Conservation (phyloP, 192 early-diverging fungal genomes). For the Coemansia sp. region DNA sequence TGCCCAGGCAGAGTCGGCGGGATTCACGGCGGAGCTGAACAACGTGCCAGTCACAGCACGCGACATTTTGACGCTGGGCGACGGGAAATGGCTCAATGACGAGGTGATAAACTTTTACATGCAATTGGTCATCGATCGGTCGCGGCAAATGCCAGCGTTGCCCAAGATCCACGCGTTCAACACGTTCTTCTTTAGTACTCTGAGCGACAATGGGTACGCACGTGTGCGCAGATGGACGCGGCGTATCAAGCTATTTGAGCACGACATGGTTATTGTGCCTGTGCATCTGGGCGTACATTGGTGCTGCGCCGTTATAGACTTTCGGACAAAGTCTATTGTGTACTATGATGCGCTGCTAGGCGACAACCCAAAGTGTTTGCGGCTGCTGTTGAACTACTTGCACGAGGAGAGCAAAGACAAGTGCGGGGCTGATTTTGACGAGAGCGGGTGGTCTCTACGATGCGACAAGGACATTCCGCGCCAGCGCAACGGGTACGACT, state of each 20-base stretch:
- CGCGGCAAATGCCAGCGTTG: conserved; percentile 40
- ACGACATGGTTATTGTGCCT: conserved; percentile 79
- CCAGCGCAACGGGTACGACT: conserved; percentile 90
- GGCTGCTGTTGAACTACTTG: conserved; percentile 62
- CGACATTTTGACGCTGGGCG: conserved; percentile 72
- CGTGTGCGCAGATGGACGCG: conserved; percentile 81
- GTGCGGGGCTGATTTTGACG: conserved; percentile 60
- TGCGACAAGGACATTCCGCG: conserved; percentile 72
- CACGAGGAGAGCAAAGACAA: conserved; percentile 75
- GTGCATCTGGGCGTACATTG: conserved; percentile 81
- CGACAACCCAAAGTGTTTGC: conserved; percentile 56
- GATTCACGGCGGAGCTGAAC: conserved; percentile 30
- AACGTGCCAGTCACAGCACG: conserved; percentile 60
- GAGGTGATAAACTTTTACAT: conserved; percentile 96
- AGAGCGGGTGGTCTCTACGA: conserved; percentile 64
- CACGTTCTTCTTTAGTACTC: conserved; percentile 83
- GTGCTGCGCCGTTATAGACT: conserved; percentile 66
- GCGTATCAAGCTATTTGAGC: conserved; percentile 63
- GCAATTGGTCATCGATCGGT: conserved; percentile 69
- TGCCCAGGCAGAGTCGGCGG: conserved; percentile 5
- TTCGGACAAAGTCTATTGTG: conserved; percentile 60
- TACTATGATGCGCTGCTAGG: conserved; percentile 85
- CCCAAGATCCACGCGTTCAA: conserved; percentile 85
- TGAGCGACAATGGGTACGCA: conserved; percentile 68
- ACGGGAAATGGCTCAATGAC: conserved; percentile 89